Evolutionary conservation across 208 protist species (phyloP).

Genomic region (Leishmania aethiopica): DNA sequence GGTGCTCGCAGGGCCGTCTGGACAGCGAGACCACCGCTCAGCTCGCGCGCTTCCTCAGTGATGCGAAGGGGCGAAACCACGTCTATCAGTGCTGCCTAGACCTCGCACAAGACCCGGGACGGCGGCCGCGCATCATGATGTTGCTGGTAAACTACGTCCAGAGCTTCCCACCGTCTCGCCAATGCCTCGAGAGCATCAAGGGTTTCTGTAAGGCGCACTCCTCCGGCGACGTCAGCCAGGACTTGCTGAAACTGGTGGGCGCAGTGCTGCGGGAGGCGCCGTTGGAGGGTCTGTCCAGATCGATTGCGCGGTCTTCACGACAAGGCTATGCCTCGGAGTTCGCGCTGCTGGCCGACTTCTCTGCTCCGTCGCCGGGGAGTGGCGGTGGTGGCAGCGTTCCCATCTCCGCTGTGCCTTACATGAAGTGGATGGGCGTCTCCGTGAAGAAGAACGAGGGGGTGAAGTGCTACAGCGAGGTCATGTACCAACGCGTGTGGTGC

Average conservation of each 20-base stretch:
- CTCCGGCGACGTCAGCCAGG: conserved; percentile 28
- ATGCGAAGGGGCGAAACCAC: conserved; percentile 54
- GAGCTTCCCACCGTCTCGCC: conserved; percentile 68
- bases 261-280: conserved; percentile 27
- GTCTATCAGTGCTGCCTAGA: conserved; percentile 78
- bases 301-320: conserved; percentile 13
- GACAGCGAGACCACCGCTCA: conserved; percentile 28
- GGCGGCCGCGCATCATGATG: conserved; percentile 56
- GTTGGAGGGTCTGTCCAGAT: conserved; percentile 15
- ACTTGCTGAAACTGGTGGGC: conserved; percentile 31
- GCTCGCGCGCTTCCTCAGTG: conserved; percentile 44
- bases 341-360: conserved; percentile 22
- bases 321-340: conserved; percentile 36
- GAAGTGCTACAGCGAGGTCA: conserved; percentile 29
- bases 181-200: conserved; percentile 46
- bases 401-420: conserved; percentile 13
- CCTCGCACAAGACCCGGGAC: conserved; percentile 55
- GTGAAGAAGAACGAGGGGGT: conserved; percentile 30
- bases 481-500: conserved; percentile 36
- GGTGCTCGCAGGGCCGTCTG: conserved; percentile 28
- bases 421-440: conserved; percentile 25
- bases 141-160: conserved; percentile 68
- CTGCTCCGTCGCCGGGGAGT: conserved; percentile 1
- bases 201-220: conserved; percentile 29
- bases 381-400: conserved; percentile 6